These are phyloP conservation scores for Penicillium freii DNA, from an alignment of 2,329 filamentous ascomycete species.

Conservation along the genomic window DNA sequence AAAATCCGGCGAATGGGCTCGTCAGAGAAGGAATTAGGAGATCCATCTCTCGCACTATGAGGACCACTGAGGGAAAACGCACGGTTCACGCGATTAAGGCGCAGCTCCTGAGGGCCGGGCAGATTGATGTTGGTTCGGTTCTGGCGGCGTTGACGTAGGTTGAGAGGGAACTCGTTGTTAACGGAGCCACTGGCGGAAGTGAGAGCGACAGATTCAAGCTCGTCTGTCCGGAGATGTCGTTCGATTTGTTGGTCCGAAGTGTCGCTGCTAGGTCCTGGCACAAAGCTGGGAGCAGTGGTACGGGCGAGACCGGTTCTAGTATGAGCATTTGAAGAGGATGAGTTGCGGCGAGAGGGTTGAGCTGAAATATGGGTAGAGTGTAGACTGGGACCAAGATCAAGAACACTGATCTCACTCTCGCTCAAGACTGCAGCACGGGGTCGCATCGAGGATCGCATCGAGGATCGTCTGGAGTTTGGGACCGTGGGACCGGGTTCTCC, in stretches of 20 bases:
- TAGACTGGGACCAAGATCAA: constrained; percentile 27
- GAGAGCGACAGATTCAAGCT: constrained; percentile 10
- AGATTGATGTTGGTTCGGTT: not conserved
- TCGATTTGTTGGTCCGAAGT: not conserved
- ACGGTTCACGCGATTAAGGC: not conserved
- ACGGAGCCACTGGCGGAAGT: constrained; percentile 13
- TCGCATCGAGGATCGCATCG: not conserved
- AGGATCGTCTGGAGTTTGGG: not conserved
- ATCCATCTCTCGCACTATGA: not conserved
- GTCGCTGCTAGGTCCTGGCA: not conserved
- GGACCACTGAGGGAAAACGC: not conserved
- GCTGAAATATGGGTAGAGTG: not conserved
- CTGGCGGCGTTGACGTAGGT: constrained; percentile 2
- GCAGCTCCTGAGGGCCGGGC: not conserved
- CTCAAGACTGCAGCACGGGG: constrained; percentile 5
- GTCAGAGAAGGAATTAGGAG: not conserved
- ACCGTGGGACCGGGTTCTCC: not conserved
- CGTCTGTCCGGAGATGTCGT: not conserved
- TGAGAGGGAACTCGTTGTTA: not conserved
- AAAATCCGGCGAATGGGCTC: not conserved
- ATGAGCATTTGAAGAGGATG: not conserved
- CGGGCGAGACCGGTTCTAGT: not conserved
- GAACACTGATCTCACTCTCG: constrained; percentile 28
- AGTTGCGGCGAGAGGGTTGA: not conserved
- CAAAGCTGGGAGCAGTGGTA: not conserved